These are phyloP conservation scores for Neonectria faginata DNA, from an alignment of 2,329 filamentous ascomycete species.

Conservation along the genomic window DNA sequence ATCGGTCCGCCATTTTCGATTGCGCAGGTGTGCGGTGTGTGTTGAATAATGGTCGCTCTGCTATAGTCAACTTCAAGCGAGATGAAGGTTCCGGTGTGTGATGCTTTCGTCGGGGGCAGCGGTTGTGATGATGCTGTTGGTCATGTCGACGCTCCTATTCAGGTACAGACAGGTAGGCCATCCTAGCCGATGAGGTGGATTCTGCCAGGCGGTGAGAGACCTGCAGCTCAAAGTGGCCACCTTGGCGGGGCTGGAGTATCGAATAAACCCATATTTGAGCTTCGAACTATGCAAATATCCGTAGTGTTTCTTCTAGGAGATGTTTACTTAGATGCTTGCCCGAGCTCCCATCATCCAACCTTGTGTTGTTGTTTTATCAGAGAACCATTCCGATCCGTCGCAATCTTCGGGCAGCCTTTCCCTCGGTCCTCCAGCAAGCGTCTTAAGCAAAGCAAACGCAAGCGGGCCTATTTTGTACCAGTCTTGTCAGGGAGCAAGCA, in stretches of 20 bases:
- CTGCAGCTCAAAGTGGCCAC: conserved; percentile 20
- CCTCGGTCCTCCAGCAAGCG: conserved; percentile 30
- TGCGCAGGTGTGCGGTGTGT: conserved; percentile 10
- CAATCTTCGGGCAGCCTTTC: conserved; percentile 35
- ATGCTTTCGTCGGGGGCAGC: conserved; percentile 24
- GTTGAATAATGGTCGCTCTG: conserved; percentile 8
- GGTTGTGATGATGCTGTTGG: conserved; percentile 38
- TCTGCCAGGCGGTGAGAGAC: conserved; percentile 53
- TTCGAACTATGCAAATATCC: conserved; percentile 42
- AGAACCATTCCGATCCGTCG: conserved; percentile 38
- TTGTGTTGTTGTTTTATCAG: conserved; percentile 39
- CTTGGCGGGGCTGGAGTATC: conserved; percentile 31
- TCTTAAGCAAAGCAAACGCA: conserved; percentile 25
- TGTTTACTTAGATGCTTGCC: conserved; percentile 41
- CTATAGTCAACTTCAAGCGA: not conserved
- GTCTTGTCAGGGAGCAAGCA: conserved; percentile 27
- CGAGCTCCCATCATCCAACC: conserved; percentile 41
- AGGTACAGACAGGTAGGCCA: conserved; percentile 43
- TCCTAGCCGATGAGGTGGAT: conserved; percentile 46
- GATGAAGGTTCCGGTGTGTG: conserved; percentile 17
- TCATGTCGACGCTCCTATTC: conserved; percentile 45
- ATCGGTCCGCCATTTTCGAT: conserved; percentile 77
- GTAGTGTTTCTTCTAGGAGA: conserved; percentile 34
- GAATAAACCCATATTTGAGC: conserved; percentile 35
- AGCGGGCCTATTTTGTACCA: conserved; percentile 19